phyloP scores from a whole-genome alignment of 2,329 filamentous ascomycete genomes.

The Ophiostoma sp. region DNA sequence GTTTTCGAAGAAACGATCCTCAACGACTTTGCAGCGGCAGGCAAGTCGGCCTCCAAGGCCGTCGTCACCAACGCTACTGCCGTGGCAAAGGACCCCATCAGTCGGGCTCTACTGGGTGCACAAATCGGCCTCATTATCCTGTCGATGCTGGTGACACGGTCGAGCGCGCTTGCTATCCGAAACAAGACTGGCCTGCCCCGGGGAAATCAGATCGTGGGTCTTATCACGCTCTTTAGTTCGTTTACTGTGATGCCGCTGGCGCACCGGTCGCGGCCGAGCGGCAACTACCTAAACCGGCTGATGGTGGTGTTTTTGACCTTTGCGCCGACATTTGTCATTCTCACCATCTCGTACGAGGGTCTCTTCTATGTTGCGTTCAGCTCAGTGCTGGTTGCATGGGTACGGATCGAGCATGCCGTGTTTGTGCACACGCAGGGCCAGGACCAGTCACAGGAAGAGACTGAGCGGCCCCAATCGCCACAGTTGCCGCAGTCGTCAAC shows the following conservation, averaged over 20 bases:
- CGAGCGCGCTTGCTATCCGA: constrained; percentile 78
- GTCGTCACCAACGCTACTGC: constrained; percentile 22
- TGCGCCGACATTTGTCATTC: constrained; percentile 86
- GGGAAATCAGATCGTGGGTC: constrained; percentile 83
- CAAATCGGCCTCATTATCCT: constrained; percentile 75
- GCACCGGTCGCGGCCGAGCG: constrained; percentile 75
- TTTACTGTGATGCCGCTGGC: constrained; percentile 67
- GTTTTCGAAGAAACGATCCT: constrained; percentile 64
- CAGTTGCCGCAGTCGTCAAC: neutral
- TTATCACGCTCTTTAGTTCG: constrained; percentile 68
- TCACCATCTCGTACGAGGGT: constrained; percentile 95
- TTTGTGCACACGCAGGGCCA: constrained; percentile 42
- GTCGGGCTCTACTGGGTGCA: constrained; percentile 58
- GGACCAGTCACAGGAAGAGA: neutral
- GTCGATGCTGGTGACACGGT: constrained; percentile 79
- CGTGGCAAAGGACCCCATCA: constrained; percentile 40
- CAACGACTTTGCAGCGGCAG: constrained; percentile 39
- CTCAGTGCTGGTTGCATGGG: constrained; percentile 77
- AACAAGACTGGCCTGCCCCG: constrained; percentile 77
- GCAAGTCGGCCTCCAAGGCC: constrained; percentile 25
- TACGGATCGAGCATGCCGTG: constrained; percentile 79
- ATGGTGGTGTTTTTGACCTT: constrained; percentile 88
- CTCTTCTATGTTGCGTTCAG: constrained; percentile 92
- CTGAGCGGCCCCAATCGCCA: neutral
- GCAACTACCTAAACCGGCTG: constrained; percentile 83